Evolutionary conservation across 176 grass and related monocot species (phyloP), one percentile per base, ranked within the genome.

Genomic region (Oryza australiensis): DNA sequence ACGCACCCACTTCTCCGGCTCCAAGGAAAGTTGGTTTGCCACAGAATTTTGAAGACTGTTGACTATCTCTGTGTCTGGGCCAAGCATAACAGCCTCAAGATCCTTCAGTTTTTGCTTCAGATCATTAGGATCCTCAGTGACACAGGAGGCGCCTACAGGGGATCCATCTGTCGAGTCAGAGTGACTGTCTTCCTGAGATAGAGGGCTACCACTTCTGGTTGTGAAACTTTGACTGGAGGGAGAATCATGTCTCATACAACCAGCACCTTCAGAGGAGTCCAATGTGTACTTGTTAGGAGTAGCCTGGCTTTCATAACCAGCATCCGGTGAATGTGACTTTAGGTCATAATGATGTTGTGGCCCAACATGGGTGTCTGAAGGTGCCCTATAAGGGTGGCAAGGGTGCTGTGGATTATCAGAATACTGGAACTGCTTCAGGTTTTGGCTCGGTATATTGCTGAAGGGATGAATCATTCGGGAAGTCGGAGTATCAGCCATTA

Each of bases 11-110:
- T 83, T 89, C 38, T 73, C 86, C 0, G 83, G 89, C 4, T 90
- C 81, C 72, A 92, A 35, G 0, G 87, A 72, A 0, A 85, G 90
- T 64, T 75, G 51, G 78, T 83, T 70, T 9, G 68, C 69, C 0
- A 85, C 45, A 0, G 83, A 79, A 55, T 45, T 80, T 68, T 95
- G 84, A 1, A 90, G 88, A 48, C 83, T 90, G 38, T 86, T 26
- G 10, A 83, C 68, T 22, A 51, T 82, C 37, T 95, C 84, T 1
- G 88, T 71, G 42, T 95, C 88, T 12, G 92, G 87, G 24, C 95
- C 95, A 20, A 98, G 88, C 95, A 98, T 98, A 13, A 78, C 90
- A 45, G 84, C 86, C 85, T 95, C 92, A 63, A 98, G 74, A 60
- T 98, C 88, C 84, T 86, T 84, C 48, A 98, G 73, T 20, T 87